phyloP scores from a whole-genome alignment of 805 yeast genomes.

The Monosporozyma yasuniensis region DNA sequence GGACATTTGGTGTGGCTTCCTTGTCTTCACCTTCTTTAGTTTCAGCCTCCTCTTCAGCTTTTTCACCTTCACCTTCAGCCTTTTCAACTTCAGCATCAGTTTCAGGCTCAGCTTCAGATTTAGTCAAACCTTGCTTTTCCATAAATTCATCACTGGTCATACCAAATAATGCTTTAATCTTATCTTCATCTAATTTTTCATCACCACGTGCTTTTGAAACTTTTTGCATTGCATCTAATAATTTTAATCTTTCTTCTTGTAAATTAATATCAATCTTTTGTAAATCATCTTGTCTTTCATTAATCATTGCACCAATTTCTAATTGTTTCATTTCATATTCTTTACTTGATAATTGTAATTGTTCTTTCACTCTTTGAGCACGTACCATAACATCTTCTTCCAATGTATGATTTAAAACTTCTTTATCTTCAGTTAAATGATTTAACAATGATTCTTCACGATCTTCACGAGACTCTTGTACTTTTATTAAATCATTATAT shows the following conservation, averaged over 20 bases:
- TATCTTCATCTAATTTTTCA: constrained; percentile 24
- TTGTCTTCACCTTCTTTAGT: neutral
- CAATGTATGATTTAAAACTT: constrained; percentile 18
- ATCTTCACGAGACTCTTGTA: constrained; percentile 22
- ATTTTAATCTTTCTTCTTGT: constrained; percentile 28
- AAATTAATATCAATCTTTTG: constrained; percentile 30
- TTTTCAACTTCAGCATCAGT: constrained; percentile 3
- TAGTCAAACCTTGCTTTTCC: constrained; percentile 12
- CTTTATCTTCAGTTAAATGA: constrained; percentile 28
- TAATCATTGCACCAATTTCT: constrained; percentile 32
- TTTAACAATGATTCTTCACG: constrained; percentile 28
- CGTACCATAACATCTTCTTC: constrained; percentile 18
- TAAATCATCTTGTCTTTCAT: constrained; percentile 31
- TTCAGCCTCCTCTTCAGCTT: constrained; percentile 2
- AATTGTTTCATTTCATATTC: constrained; percentile 32
- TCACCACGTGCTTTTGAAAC: constrained; percentile 34
- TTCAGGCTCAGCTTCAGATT: constrained; percentile 2
- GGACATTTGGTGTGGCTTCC: neutral
- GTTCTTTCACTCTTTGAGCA: constrained; percentile 30
- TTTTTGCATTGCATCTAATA: constrained; percentile 29
- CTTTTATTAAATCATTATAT: constrained; percentile 28
- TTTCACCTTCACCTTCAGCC: constrained; percentile 3
- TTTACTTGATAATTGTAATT: constrained; percentile 28
- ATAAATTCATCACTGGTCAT: constrained; percentile 26
- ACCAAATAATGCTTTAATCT: constrained; percentile 26